Conservation (phyloP, 768 basidiomycete genomes). For the Cystobasidium tubakii region DNA sequence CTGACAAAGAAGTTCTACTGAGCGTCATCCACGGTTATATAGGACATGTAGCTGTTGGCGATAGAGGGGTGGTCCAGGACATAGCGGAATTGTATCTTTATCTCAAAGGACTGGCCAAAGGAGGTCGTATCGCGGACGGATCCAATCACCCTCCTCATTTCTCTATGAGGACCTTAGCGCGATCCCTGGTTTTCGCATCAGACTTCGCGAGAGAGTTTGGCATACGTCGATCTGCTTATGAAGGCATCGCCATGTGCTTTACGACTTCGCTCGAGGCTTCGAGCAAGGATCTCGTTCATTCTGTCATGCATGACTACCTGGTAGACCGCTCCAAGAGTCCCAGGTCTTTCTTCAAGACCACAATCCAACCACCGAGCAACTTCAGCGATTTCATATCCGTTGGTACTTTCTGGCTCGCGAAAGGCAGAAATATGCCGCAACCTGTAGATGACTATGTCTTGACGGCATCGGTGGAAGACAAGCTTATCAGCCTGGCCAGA, state of each 20-base stretch:
- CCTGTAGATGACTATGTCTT: conserved; percentile 70
- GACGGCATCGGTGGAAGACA: conserved; percentile 88
- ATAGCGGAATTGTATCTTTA: conserved; percentile 82
- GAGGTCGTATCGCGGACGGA: conserved; percentile 79
- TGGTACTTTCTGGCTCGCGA: conserved; percentile 83
- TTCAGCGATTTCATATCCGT: conserved; percentile 50
- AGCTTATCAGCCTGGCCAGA: conserved; percentile 87
- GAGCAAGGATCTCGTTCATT: conserved; percentile 63
- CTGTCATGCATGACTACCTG: conserved; percentile 69
- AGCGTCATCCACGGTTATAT: conserved; percentile 85
- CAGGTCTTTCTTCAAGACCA: conserved; percentile 60
- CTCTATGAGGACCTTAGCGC: conserved; percentile 90
- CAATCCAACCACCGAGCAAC: conserved; percentile 51
- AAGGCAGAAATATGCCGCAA: conserved; percentile 64
- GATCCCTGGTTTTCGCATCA: conserved; percentile 82
- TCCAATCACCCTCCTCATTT: conserved; percentile 88
- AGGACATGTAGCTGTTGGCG: conserved; percentile 70
- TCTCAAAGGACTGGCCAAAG: conserved; percentile 68
- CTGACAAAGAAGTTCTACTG: conserved; percentile 80
- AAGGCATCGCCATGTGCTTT: conserved; percentile 95
- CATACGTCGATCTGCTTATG: conserved; percentile 81
- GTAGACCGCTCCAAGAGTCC: conserved; percentile 73
- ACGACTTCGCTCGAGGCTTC: conserved; percentile 81
- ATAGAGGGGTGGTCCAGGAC: conserved; percentile 80
- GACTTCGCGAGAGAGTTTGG: conserved; percentile 72